Percentiles rank a stretch among this genome's conserved stretches.
phyloP scores from a whole-genome alignment of 1,139 yeast genomes.

The Blastobotrys apis region DNA sequence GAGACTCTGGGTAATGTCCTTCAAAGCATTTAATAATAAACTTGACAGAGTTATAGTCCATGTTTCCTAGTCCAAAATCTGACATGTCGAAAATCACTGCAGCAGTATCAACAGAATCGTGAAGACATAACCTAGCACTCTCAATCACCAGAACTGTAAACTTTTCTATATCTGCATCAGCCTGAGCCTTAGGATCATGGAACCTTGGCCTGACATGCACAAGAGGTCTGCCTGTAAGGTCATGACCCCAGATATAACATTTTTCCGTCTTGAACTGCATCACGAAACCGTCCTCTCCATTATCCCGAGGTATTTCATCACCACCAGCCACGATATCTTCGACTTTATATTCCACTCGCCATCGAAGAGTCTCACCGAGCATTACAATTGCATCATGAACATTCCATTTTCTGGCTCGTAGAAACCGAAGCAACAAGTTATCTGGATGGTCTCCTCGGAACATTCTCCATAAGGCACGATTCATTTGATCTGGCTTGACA shows the following conservation, averaged over 20 bases:
- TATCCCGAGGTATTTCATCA: conserved; percentile 45
- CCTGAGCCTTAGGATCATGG: conserved; percentile 69
- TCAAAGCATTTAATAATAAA: conserved; percentile 75
- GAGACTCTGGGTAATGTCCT: conserved; percentile 82
- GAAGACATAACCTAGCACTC: conserved; percentile 57
- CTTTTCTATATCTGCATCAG: conserved; percentile 60
- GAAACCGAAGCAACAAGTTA: conserved; percentile 57
- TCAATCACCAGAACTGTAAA: conserved; percentile 68
- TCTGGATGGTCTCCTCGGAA: conserved; percentile 69
- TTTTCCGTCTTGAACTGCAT: conserved; percentile 53
- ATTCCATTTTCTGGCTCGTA: conserved; percentile 74
- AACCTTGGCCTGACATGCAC: conserved; percentile 67
- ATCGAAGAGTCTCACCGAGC: conserved; percentile 61
- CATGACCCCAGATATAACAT: conserved; percentile 62
- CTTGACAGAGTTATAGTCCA: conserved; percentile 80
- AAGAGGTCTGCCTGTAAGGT: conserved; percentile 61
- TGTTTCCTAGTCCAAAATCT: conserved; percentile 70
- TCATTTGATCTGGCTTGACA: conserved; percentile 42
- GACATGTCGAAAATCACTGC: conserved; percentile 70
- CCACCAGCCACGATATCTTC: conserved; percentile 58
- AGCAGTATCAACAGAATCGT: conserved; percentile 66
- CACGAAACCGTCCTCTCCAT: conserved; percentile 44
- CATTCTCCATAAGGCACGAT: conserved; percentile 51
- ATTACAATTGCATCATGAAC: conserved; percentile 57
- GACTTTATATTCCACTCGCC: conserved; percentile 59